Conservation (phyloP, 2,329 filamentous ascomycete genomes). For the Fusarium sp. region DNA sequence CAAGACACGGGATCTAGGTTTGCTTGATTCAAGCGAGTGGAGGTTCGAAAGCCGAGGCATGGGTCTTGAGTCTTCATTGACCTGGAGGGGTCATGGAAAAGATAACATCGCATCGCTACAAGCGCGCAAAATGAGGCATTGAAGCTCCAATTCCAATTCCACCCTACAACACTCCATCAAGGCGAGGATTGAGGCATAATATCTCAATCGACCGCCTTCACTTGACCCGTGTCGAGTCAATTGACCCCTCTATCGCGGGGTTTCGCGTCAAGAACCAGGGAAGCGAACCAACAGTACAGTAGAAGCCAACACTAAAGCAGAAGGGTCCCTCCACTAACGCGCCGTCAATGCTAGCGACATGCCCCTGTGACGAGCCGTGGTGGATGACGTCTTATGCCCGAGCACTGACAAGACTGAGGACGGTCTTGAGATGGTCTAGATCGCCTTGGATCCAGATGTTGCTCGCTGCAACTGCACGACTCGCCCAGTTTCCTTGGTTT, state of each 20-base stretch:
- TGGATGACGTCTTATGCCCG: constrained; percentile 37
- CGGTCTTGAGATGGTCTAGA: constrained; percentile 33
- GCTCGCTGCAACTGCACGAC: constrained; percentile 18
- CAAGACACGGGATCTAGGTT: constrained; percentile 11
- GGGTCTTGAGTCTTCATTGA: background rate
- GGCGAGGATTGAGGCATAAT: constrained; percentile 27
- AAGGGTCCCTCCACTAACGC: constrained; percentile 31
- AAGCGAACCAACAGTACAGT: constrained; percentile 29
- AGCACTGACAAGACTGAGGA: constrained; percentile 1
- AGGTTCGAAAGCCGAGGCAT: constrained; percentile 27
- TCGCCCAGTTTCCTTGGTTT: constrained; percentile 29
- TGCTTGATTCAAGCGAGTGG: constrained; percentile 14
- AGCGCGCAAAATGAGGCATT: constrained; percentile 6
- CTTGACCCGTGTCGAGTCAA: constrained; percentile 22
- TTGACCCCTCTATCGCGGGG: constrained; percentile 39
- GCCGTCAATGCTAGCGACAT: constrained; percentile 5
- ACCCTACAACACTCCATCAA: constrained; percentile 1
- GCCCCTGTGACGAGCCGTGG: constrained; percentile 22
- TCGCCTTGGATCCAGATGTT: constrained; percentile 20
- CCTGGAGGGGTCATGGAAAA: constrained; percentile 42
- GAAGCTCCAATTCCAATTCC: constrained; percentile 15
- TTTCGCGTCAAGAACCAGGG: constrained; percentile 14
- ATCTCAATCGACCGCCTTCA: constrained; percentile 19
- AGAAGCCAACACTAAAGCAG: constrained; percentile 9
- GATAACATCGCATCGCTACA: constrained; percentile 19